Evolutionary conservation across 1,284 basidiomycete genomes (phyloP), one percentile per base, ranked within the genome.

Genomic region (Naganishia liquefaciens): DNA sequence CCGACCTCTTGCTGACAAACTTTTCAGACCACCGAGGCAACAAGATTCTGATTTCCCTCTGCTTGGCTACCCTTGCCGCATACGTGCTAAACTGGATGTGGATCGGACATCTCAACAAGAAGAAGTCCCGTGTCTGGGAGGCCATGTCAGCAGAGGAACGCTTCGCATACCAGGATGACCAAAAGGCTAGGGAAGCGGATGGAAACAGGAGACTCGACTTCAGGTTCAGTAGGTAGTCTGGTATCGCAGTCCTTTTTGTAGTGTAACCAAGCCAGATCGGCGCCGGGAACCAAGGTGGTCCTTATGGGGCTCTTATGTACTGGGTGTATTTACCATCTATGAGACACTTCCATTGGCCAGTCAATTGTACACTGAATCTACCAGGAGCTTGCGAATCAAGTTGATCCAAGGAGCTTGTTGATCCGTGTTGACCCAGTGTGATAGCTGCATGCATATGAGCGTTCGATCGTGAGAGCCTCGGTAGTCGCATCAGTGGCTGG

Each of bases 21-120:
- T 61, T 5, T 74, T 70, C 72, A 66, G 76, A 77, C 64, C 72
- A 73, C 64, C 68, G 69, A 54, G 75, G 73, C 37, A 76, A 75
- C 66, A 64, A 54, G 25, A 68, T 72, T 21, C 68, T 77, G 7
- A 65, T 74, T 37, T 71, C 70, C n/a, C 55, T 77, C 62, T 64
- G 70, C 47, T 54, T 53, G 5, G 66, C 66, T 13, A 67, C 71
- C 19, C 39, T 75, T 1, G 65, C 62, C 21, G 25, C 69, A 30
- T 71, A 70, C 55, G 33, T 64, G 11, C 42, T 71, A 33, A 69
- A 71, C 40, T 73, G 72, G 65, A 33, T 62, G 17, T 63, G 52
- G 44, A 54, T 63, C 50, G 63, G 52, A 11, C 52, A 61, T 42
- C 2, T 73, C 3, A 77, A 77, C 67, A 62, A 63, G 15, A 65